Evolutionary conservation across 2,329 filamentous ascomycete species (phyloP).

Genomic region (Cyphellophora attinorum): DNA sequence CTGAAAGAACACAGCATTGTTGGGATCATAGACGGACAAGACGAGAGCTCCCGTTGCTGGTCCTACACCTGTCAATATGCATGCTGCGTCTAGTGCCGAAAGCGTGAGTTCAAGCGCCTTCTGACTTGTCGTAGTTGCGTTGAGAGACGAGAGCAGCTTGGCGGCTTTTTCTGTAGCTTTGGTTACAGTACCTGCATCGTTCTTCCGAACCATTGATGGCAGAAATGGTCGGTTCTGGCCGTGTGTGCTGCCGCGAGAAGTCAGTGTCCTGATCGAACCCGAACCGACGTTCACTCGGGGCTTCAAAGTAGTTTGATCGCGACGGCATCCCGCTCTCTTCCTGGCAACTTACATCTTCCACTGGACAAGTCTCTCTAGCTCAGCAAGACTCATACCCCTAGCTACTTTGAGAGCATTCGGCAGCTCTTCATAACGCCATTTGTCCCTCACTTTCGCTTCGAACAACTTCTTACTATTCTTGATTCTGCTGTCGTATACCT

Average conservation of each 20-base stretch:
- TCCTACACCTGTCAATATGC: slow-evolving; percentile 30
- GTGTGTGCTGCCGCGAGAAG: slow-evolving; percentile 22
- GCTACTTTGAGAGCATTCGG: slow-evolving; percentile 17
- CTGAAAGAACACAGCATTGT: slow-evolving; percentile 30
- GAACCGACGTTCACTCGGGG: too few species aligned
- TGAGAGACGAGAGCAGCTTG: background rate
- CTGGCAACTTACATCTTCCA: slow-evolving; percentile 32
- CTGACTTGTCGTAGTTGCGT: slow-evolving; percentile 1
- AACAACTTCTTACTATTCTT: slow-evolving; percentile 18
- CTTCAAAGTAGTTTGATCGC: too few species aligned
- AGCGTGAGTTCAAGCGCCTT: background rate
- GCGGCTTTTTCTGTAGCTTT: slow-evolving; percentile 21
- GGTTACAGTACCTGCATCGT: slow-evolving; percentile 22
- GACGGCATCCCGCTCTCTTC: too few species aligned
- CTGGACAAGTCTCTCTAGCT: slow-evolving; percentile 29
- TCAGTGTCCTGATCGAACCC: background rate
- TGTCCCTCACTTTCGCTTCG: slow-evolving; percentile 25
- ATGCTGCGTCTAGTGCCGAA: slow-evolving; percentile 22
- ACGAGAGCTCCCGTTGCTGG: slow-evolving; percentile 33
- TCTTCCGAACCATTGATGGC: slow-evolving; percentile 28
- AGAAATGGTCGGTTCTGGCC: slow-evolving; percentile 30
- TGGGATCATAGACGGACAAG: slow-evolving; percentile 23
- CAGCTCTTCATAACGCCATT: slow-evolving; percentile 28
- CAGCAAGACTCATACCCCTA: slow-evolving; percentile 22
- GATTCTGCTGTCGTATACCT: slow-evolving; percentile 14